Base-by-base conservation (phyloP, 371 early-diverging fungal genomes). In the Catenaria anguillulae region DNA sequence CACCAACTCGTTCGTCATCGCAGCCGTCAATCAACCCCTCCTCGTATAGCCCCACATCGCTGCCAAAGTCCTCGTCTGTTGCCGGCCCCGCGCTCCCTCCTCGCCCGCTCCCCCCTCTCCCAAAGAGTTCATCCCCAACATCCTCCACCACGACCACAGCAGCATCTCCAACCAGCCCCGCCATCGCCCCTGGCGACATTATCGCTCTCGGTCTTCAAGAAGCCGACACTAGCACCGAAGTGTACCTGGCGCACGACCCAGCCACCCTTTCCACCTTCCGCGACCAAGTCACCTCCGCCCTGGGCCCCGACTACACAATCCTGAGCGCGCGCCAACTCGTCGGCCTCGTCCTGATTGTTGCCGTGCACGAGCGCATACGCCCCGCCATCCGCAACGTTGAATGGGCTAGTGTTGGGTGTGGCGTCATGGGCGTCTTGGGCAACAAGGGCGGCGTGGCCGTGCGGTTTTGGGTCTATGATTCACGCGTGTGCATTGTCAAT, bases 361-460 rank as follows among this genome's bases (percentile, higher is more conserved):
- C 88, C 77, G 87, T 85, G 19, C 82, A 86, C 62, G 74, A 79
- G 26, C 70, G 76, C 43, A 77, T 80, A 60, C 75, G 84, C 0
- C 76, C 78, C 8, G 70, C 81, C n/a, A 81, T 97, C n/a, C 70
- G 71, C n/a, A 80, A 82, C 26, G 75, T 87, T 0, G 69, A 75
- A 40, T 68, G 77, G 0, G 76, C 77, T 33, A 82, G 78, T 42
- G 81, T 78, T 23, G 90, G 87, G 29, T 81, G 84, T 33, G 90
- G 90, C 1, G 70, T 87, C 46, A 84, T 89, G 85, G 87, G 86
- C 17, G 68, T 88, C 65, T 24, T 58, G 58, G 92, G 91, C 12
- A 92, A 90, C 71, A 92, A 92, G 70, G 93, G 93, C 10, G 88
- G 83, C 12, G 88, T 90, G 1, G 89, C 86, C 2, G 82, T 89